These are phyloP conservation scores for Dictyophora rubrovolvata DNA, from an alignment of 768 basidiomycete species.

Conservation along the genomic window DNA sequence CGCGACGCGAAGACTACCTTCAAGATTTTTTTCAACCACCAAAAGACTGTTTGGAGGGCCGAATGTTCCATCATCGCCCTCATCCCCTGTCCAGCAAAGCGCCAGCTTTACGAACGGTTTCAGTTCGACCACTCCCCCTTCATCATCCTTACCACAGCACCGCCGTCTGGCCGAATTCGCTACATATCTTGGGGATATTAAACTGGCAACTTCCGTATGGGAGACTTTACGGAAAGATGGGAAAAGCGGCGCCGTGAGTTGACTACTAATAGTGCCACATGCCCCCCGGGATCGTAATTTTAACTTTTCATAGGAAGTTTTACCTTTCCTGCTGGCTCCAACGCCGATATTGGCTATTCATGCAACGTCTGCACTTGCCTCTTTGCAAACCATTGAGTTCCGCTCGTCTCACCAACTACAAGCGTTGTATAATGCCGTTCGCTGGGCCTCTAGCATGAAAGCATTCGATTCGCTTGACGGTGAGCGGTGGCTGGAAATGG, in stretches of 20 bases:
- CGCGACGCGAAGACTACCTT: conserved; percentile 69
- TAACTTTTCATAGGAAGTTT: conserved; percentile 53
- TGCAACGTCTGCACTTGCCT: conserved; percentile 49
- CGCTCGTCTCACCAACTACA: conserved; percentile 58
- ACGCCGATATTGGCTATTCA: conserved; percentile 51
- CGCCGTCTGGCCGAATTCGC: conserved; percentile 93
- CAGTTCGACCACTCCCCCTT: conserved; percentile 22
- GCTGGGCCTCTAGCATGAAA: conserved; percentile 65
- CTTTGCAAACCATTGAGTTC: conserved; percentile 36
- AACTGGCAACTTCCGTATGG: conserved; percentile 75
- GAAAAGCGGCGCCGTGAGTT: conserved; percentile 65
- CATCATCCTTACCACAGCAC: conserved; percentile 51
- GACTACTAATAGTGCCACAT: not conserved
- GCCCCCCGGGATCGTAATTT: not conserved
- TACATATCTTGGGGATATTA: conserved; percentile 84
- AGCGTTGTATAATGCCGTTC: conserved; percentile 56
- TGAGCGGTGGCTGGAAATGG: conserved; percentile 80
- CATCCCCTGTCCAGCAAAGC: conserved; percentile 25
- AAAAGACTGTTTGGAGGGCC: conserved; percentile 71
- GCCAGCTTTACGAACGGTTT: conserved; percentile 24
- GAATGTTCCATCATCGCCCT: conserved; percentile 32
- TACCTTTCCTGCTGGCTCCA: conserved; percentile 62
- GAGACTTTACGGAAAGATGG: conserved; percentile 75
- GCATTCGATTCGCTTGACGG: conserved; percentile 67
- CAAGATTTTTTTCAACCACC: conserved; percentile 78